Evolutionary conservation across 2,329 filamentous ascomycete species (phyloP), one percentile per base, ranked within the genome.

Genomic region (Phyllosticta capitalensis): DNA sequence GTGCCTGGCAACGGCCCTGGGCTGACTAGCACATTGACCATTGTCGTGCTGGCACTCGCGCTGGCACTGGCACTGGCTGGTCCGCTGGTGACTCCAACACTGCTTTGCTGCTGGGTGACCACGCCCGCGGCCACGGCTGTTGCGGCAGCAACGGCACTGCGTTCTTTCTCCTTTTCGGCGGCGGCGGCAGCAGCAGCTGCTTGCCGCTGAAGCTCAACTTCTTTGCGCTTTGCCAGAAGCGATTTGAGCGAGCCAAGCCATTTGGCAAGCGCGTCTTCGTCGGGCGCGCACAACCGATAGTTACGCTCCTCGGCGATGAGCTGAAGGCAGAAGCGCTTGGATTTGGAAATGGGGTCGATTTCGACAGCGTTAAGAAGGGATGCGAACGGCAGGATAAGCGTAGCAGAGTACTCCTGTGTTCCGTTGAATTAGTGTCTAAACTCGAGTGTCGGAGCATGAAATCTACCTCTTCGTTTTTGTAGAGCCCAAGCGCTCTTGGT

Each of bases 241-340:
- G 91, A 96, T 76, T 97, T 97, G 75, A 96, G 85, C 0, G 91
- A 89, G 2, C 92, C 94, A 0, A 99, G 79, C 76, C 90, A 95
- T 64, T 87, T 87, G 48, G 92, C 85, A 60, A 97, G 77, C 1
- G 82, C 80, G 67, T 96, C 90, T 71, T 99, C 94, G 67, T 90
- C 85, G 20, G 83, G 79, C 0, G 91, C 76, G 64, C 76, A 78
- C 65, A 80, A 77, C 12, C 78, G 72, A 62, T 78, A 78, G 66
- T 78, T 79, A 63, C 77, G 94, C 69, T 97, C 92, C 67, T 96
- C 92, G 38, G 88, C 89, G 68, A 99, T 96, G 67, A 97, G 82
- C 73, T 97, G 92, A 71, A 97, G 80, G 72, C 94, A 97, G 69
- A 89, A 85, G 53, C 81, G 82, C 76, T 96, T 96, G 65, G 85